Evolutionary conservation across 2,329 filamentous ascomycete species (phyloP).

Genomic region (Elsinoe fawcettii): DNA sequence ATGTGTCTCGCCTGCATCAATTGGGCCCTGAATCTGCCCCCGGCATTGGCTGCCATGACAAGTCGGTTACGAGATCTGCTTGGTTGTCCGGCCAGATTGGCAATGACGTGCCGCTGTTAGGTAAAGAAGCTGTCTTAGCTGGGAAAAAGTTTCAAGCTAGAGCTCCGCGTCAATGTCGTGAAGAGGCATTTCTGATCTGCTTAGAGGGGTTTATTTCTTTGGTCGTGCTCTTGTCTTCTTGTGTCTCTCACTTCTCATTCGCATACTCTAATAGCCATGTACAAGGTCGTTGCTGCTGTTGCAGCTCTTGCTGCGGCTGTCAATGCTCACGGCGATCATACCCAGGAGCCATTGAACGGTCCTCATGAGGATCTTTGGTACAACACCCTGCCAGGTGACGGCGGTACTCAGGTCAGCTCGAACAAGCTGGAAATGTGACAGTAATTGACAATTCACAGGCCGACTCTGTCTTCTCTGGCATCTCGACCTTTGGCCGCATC

Average conservation of each 20-base stretch:
- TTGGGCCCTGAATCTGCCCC: background rate
- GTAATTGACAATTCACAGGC: slow-evolving; percentile 45
- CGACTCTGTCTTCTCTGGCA: slow-evolving; percentile 81
- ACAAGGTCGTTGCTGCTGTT: slow-evolving; percentile 23
- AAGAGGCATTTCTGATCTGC: background rate
- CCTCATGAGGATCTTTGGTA: slow-evolving; percentile 75
- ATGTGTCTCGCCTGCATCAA: background rate
- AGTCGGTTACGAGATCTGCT: slow-evolving; percentile 10
- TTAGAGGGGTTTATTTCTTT: background rate
- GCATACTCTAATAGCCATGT: slow-evolving; percentile 13
- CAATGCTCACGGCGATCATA: slow-evolving; percentile 49
- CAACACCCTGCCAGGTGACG: slow-evolving; percentile 72
- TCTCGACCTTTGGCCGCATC: slow-evolving; percentile 74
- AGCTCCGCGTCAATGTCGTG: background rate
- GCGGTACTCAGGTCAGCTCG: slow-evolving; percentile 64
- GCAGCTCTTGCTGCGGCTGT: slow-evolving; percentile 43
- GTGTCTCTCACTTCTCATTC: background rate
- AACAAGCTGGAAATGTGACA: background rate
- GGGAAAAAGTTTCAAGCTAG: background rate
- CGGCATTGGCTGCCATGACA: slow-evolving; percentile 2
- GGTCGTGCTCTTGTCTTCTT: background rate
- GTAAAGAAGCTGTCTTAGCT: slow-evolving; percentile 15
- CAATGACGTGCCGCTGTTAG: slow-evolving; percentile 19
- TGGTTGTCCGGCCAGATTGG: slow-evolving; percentile 7
- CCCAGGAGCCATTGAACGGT: slow-evolving; percentile 56